These are phyloP conservation scores for Aspergillus unguis DNA, from an alignment of 2,329 filamentous ascomycete genomes.

Conservation along the genomic window DNA sequence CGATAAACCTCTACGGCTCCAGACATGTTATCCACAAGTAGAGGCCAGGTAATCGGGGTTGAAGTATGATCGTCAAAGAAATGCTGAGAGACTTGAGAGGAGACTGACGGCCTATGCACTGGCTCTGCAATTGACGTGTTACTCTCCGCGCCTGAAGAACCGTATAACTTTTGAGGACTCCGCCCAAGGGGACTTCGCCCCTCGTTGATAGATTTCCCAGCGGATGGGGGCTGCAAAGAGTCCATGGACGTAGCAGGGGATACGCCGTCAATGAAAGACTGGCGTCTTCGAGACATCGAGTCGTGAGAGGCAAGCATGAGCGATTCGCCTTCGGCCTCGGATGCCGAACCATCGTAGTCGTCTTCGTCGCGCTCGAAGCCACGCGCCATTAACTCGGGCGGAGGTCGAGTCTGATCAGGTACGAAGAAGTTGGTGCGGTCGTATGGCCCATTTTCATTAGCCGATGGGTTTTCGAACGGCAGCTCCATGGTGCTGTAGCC, in stretches of 20 bases:
- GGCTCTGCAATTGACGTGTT: conserved; percentile 56
- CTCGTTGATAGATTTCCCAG: conserved; percentile 58
- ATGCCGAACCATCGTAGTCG: conserved; percentile 87
- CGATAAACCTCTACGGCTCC: conserved; percentile 84
- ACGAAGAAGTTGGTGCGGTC: conserved; percentile 86
- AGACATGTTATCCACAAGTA: conserved; percentile 89
- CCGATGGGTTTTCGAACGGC: conserved; percentile 83
- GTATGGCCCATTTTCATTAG: conserved; percentile 77
- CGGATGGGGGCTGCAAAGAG: conserved; percentile 71
- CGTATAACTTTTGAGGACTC: conserved; percentile 24
- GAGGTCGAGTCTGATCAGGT: conserved; percentile 84
- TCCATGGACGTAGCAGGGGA: conserved; percentile 90
- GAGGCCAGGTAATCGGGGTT: conserved; percentile 80
- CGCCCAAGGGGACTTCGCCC: conserved; percentile 30
- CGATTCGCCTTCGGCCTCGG: conserved; percentile 76
- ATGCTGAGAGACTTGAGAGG: conserved; percentile 64
- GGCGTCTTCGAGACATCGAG: conserved; percentile 63
- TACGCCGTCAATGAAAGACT: conserved; percentile 66
- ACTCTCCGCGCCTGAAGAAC: conserved; percentile 49
- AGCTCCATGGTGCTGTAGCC: conserved; percentile 93
- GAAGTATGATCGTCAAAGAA: conserved; percentile 89
- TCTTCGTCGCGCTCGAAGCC: conserved; percentile 81
- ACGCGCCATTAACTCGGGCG: conserved; percentile 84
- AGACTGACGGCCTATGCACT: conserved; percentile 42
- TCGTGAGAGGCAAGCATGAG: conserved; percentile 66